Base-by-base conservation (phyloP, 225 moss, liverwort and hornwort genomes). In the Marchantia polymorpha region DNA sequence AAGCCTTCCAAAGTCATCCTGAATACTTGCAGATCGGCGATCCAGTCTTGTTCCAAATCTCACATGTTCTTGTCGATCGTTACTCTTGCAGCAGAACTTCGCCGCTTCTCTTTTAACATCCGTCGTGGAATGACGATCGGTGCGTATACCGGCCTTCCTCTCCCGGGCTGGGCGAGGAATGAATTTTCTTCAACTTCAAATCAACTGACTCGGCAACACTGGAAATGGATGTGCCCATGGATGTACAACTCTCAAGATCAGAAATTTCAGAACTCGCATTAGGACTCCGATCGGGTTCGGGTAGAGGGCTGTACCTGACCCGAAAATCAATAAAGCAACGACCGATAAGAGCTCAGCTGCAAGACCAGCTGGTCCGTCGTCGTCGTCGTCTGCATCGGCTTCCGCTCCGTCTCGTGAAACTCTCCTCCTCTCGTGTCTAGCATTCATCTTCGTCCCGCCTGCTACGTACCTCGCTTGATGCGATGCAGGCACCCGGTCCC, bases 161-260 rank as follows among this genome's bases (percentile, higher is more conserved):
- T n/a, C n/a, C n/a, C n/a, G n/a, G n/a, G n/a, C n/a, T n/a, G 11
- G 73, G 29, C 7, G 73, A 52, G 6, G 73, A 73, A 29, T 11
- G 27, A 8, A 54, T 53, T 25, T 73, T n/a, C n/a, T 55, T 17
- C 29, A 25, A 13, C 67, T 39, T 70, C 61, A 61, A 23, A 61
- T 61, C 61, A 52, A 64, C 49, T 6, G 66, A 65, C 10, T 65
- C 77, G 17, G 25, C 26, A 16, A 77, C 77, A 50, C 64, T 77
- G 12, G 77, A 77, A 10, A 60, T 23, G 23, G 66, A 77, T 10
- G 64, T 77, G 17, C 77, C 77, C 8, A 48, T 14, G 13, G 77
- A 77, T 13, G 77, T 65, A 52, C 23, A 51, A 65, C 77, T 77
- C 64, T 51, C 77, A 14, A 65, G 25, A 64, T 77, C 77, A 0